These are phyloP conservation scores for Raphanus raphanistrum DNA, from an alignment of 345 rosid genomes.

Conservation along the genomic window DNA sequence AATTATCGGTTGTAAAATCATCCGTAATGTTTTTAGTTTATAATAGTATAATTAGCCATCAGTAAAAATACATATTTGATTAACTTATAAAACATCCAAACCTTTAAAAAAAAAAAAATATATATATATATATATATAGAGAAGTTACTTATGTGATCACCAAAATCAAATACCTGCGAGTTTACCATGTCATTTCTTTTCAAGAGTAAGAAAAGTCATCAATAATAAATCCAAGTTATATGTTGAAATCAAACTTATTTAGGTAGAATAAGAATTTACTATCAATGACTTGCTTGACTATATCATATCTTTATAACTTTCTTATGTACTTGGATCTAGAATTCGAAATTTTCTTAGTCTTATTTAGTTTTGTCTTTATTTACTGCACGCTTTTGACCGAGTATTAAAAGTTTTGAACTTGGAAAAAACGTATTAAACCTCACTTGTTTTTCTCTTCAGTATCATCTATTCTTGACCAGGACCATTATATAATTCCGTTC, in stretches of 20 bases:
- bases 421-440: not conserved
- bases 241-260: not conserved
- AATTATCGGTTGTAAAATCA: too few relatives aligned
- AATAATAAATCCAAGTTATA: not conserved
- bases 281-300: not conserved
- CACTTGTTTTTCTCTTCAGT: not conserved
- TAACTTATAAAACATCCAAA: too few relatives aligned
- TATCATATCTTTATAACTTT: not conserved
- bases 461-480: not conserved
- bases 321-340: not conserved
- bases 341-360: not conserved
- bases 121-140: not conserved
- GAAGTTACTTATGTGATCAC: not conserved
- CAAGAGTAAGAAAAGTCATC: not conserved
- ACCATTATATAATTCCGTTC: not conserved
- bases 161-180: not conserved
- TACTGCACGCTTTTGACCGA: conserved; percentile 9
- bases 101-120: too few relatives aligned
- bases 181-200: not conserved
- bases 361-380: not conserved
- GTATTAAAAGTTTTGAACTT: not conserved
- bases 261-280: not conserved
- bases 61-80: too few relatives aligned
- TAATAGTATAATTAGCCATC: too few relatives aligned
- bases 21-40: too few relatives aligned